phyloP scores from a whole-genome alignment of 2,329 filamentous ascomycete genomes.

The Tothia fuscella region DNA sequence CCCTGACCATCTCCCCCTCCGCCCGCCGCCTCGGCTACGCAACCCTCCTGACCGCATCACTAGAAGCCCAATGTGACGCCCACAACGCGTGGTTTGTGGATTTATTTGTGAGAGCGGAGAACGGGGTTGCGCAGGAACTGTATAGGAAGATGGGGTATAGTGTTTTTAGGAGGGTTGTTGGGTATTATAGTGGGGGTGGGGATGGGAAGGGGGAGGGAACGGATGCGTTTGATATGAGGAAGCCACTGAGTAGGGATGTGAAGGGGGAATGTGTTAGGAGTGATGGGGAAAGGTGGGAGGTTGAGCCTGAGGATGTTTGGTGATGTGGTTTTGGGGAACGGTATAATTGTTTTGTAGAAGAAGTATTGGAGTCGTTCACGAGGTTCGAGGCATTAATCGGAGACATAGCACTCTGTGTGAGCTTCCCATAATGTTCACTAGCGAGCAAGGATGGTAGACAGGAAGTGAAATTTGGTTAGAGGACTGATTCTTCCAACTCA shows the following conservation, averaged over 20 bases:
- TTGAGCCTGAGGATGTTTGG: slow-evolving; percentile 80
- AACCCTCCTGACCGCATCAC: slow-evolving; percentile 64
- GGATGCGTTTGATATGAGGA: slow-evolving; percentile 96
- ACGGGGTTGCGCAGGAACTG: slow-evolving; percentile 73
- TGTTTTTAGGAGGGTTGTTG: slow-evolving; percentile 76
- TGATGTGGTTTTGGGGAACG: too few relatives aligned
- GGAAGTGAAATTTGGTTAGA: too few relatives aligned
- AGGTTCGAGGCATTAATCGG: too few relatives aligned
- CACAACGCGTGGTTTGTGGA: slow-evolving; percentile 92
- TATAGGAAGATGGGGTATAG: slow-evolving; percentile 86
- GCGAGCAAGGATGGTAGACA: too few relatives aligned
- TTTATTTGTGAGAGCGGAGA: slow-evolving; percentile 81
- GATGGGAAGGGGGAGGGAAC: too few relatives aligned
- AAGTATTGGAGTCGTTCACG: too few relatives aligned
- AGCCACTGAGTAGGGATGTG: slow-evolving; percentile 71
- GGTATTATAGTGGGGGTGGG: slow-evolving; percentile 91
- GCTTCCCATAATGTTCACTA: too few relatives aligned
- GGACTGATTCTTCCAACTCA: too few relatives aligned
- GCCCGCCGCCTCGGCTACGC: slow-evolving; percentile 81
- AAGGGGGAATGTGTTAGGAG: slow-evolving; percentile 63
- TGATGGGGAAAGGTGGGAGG: slow-evolving; percentile 66
- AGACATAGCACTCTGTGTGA: too few relatives aligned
- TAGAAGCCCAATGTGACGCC: slow-evolving; percentile 72
- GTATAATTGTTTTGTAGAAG: too few relatives aligned
- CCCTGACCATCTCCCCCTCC: slow-evolving; percentile 79